Evolutionary conservation across 148 eudicot genomes (phyloP), one percentile per base, ranked within the genome.

Genomic region (Vaccinium darrowii): DNA sequence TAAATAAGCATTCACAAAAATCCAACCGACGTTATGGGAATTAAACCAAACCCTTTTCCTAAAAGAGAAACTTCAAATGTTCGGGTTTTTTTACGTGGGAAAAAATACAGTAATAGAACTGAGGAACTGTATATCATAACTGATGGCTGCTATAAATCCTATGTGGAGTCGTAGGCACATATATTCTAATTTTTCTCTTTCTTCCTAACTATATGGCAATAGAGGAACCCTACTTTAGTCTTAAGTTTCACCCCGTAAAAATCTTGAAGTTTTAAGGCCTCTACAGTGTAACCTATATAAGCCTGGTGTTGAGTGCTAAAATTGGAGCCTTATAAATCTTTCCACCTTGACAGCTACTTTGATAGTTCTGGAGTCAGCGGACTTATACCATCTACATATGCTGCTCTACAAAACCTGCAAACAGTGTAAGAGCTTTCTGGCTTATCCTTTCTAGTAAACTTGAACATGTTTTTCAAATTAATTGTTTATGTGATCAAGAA

Each of bases 311-410:
- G 18, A 8, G 3, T 67, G 73, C 39, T 1, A 12, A 27, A 67
- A 27, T 67, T 27, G 12, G 30, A 27, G 39, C 73, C 74, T 69
- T 13, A 69, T 1, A 0, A 11, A 69, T 7, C 83, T 84, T 53
- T 78, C 85, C 51, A 71, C 63, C 81, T 85, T 88, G 83, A 73
- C 87, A 95, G 98, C 82, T 93, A 91, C 85, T 39, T 92, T 47
- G 91, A 82, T 87, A 93, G 98, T 84, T 83, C 95, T 85, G 98
- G 98, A 81, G 86, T 95, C 50, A 91, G 98, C 84, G 98, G 98
- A 72, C 77, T 84, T 53, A 92, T 69, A 25, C 74, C 74, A 25
- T 13, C 74, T 25, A 69, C 74, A 12, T 69, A 25, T 27, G 74
- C 74, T 94, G 84, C 86, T 76, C 90, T 95, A 84, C 79, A 63